Evolutionary conservation across 805 yeast genomes (phyloP).

Genomic region (Brettanomyces anomalus): DNA sequence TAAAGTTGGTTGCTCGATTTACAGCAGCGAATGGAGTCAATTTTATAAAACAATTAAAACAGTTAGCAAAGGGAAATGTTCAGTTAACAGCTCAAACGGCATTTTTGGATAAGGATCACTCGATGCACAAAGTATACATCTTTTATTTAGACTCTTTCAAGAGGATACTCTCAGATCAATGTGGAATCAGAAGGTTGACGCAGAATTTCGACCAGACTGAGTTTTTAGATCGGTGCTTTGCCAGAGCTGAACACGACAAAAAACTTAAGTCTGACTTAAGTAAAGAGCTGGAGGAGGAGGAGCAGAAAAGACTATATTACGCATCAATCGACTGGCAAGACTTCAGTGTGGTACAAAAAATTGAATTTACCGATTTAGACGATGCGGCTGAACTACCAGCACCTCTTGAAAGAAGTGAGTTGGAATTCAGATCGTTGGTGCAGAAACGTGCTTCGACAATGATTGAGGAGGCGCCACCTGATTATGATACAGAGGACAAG

Average conservation of each 20-base stretch:
- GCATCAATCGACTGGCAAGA: slow-evolving; percentile 86
- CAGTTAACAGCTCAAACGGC: slow-evolving; percentile 50
- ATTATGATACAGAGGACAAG: slow-evolving; percentile 17
- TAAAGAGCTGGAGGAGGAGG: slow-evolving; percentile 24
- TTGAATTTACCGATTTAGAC: slow-evolving; percentile 57
- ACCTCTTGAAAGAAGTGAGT: slow-evolving; percentile 50
- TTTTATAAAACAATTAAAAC: slow-evolving; percentile 30
- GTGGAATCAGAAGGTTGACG: slow-evolving; percentile 11
- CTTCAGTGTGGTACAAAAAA: slow-evolving; percentile 60
- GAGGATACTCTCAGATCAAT: slow-evolving; percentile 23
- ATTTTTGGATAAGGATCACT: slow-evolving; percentile 53
- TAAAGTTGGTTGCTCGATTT: slow-evolving; percentile 65
- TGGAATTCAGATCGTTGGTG: slow-evolving; percentile 53
- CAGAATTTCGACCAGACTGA: slow-evolving; percentile 18
- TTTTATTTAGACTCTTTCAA: slow-evolving; percentile 50
- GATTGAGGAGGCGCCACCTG: slow-evolving; percentile 33
- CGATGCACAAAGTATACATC: slow-evolving; percentile 45
- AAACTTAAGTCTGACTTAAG: slow-evolving; percentile 26
- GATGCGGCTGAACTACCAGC: slow-evolving; percentile 43
- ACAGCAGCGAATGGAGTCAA: slow-evolving; percentile 51
- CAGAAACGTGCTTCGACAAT: slow-evolving; percentile 32
- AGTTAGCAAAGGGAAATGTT: slow-evolving; percentile 16
- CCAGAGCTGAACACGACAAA: slow-evolving; percentile 47
- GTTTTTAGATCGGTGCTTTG: slow-evolving; percentile 38
- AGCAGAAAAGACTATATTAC: slow-evolving; percentile 40